Conservation (phyloP, 2,329 filamentous ascomycete genomes). For the Bipolaris cookei region DNA sequence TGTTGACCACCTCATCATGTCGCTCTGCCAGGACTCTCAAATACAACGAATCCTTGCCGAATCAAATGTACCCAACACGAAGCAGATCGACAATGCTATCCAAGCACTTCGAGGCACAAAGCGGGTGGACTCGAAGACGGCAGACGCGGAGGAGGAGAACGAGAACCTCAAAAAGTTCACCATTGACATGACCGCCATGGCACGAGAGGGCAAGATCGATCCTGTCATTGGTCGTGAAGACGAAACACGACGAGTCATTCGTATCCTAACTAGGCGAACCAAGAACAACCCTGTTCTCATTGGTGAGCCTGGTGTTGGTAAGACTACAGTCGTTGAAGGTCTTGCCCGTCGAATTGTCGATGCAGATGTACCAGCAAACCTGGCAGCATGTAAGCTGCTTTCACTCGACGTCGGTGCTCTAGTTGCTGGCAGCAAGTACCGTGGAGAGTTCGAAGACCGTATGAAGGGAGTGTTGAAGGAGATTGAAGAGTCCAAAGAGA, state of each 20-base stretch:
- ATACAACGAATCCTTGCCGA: slow-evolving; percentile 80
- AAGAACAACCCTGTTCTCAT: slow-evolving; percentile 99
- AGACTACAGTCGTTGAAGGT: slow-evolving; percentile 97
- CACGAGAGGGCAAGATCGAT: slow-evolving; percentile 95
- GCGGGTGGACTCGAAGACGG: slow-evolving; percentile 93
- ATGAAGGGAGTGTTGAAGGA: slow-evolving; percentile 99
- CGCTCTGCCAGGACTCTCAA: slow-evolving; percentile 77
- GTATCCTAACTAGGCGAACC: slow-evolving; percentile 89
- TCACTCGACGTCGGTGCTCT: slow-evolving; percentile 94
- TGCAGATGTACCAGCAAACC: slow-evolving; percentile 91
- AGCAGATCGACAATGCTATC: slow-evolving; percentile 89
- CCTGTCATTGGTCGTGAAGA: slow-evolving; percentile 97
- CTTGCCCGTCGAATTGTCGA: slow-evolving; percentile 95
- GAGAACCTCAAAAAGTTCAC: slow-evolving; percentile 98
- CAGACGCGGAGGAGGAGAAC: slow-evolving; percentile 88
- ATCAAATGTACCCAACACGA: slow-evolving; percentile 87
- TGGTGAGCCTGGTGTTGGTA: slow-evolving; percentile 96
- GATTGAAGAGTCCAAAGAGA: slow-evolving; percentile 91
- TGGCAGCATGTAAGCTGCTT: slow-evolving; percentile 90
- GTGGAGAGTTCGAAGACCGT: slow-evolving; percentile 97
- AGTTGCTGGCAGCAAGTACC: slow-evolving; percentile 97
- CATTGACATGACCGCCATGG: slow-evolving; percentile 97
- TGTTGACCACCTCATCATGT: slow-evolving; percentile 90
- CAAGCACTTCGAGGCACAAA: slow-evolving; percentile 89
- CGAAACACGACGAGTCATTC: slow-evolving; percentile 88